A percentile compares a stretch with the other conserved stretches of the same genome.
phyloP scores from a whole-genome alignment of 345 rosid genomes.

The Syzygium grande region DNA sequence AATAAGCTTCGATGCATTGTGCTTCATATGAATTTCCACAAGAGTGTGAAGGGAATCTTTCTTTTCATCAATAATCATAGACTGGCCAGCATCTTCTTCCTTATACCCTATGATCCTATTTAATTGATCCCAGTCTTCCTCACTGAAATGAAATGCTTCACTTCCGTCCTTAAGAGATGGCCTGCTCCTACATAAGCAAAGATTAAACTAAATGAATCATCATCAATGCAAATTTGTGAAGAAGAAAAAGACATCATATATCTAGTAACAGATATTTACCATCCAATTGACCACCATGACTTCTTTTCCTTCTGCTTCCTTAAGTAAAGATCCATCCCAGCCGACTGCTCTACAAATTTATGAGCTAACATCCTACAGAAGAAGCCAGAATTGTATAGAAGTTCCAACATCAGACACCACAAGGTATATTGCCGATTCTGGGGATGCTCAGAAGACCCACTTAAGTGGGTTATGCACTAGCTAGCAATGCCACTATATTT shows the following conservation, averaged over 20 bases:
- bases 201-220: not conserved
- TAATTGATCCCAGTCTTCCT: slow-evolving; percentile 89
- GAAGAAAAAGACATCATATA: not conserved
- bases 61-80: slow-evolving; percentile 32
- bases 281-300: slow-evolving; percentile 96
- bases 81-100: slow-evolving; percentile 64
- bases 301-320: slow-evolving; percentile 61
- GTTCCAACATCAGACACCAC: not conserved
- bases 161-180: slow-evolving; percentile 55
- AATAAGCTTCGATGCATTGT: slow-evolving; percentile 86
- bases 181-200: slow-evolving; percentile 44
- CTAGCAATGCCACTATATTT: not conserved
- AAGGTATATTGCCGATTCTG: not conserved
- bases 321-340: slow-evolving; percentile 39
- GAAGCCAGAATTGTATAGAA: not conserved
- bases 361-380: slow-evolving; percentile 91
- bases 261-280: slow-evolving; percentile 32
- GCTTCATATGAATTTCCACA: slow-evolving; percentile 85
- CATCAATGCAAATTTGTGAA: not conserved
- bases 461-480: not conserved
- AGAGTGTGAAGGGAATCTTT: slow-evolving; percentile 62
- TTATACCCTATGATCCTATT: slow-evolving; percentile 84
- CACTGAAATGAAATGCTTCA: slow-evolving; percentile 64
- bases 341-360: slow-evolving; percentile 73
- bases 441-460: not conserved